phyloP scores from a whole-genome alignment of 225 moss, liverwort and hornwort species.

The Marchantia polymorpha region DNA sequence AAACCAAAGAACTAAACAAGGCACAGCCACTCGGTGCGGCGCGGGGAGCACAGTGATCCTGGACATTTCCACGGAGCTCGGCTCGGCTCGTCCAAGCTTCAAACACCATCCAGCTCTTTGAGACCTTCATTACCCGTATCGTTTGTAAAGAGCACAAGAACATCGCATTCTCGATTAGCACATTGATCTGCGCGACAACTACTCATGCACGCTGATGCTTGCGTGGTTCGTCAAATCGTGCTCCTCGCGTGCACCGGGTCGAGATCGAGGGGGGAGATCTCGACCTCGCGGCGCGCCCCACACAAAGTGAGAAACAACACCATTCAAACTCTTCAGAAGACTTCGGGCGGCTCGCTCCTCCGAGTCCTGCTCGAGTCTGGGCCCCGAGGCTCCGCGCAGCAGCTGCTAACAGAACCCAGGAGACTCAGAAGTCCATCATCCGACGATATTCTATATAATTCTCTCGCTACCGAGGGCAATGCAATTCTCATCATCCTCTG shows the following conservation, averaged over 20 bases:
- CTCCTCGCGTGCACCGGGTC: background rate
- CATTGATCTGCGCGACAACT: background rate
- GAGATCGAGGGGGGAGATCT: background rate
- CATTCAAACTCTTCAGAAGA: conserved; percentile 7
- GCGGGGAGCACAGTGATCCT: conserved; percentile 5
- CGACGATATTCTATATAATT: background rate
- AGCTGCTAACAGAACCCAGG: conserved; percentile 20
- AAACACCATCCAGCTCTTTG: background rate
- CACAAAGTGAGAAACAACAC: background rate
- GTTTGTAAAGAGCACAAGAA: background rate
- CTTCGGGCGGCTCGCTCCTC: conserved; percentile 19
- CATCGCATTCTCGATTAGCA: background rate
- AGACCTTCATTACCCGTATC: background rate
- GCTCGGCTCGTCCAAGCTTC: background rate
- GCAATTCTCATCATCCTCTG: background rate
- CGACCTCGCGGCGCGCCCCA: background rate
- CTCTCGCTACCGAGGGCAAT: no score
- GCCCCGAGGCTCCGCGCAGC: conserved; percentile 1
- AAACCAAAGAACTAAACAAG: conserved; percentile 12
- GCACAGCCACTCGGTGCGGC: conserved; percentile 8
- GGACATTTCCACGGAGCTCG: background rate
- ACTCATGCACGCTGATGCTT: background rate
- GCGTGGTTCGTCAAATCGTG: background rate
- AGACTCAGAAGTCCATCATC: background rate
- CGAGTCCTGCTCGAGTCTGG: conserved; percentile 8